These are phyloP conservation scores for Yamadazyma taylorii DNA, from an alignment of 1,139 yeast genomes.

Conservation along the genomic window DNA sequence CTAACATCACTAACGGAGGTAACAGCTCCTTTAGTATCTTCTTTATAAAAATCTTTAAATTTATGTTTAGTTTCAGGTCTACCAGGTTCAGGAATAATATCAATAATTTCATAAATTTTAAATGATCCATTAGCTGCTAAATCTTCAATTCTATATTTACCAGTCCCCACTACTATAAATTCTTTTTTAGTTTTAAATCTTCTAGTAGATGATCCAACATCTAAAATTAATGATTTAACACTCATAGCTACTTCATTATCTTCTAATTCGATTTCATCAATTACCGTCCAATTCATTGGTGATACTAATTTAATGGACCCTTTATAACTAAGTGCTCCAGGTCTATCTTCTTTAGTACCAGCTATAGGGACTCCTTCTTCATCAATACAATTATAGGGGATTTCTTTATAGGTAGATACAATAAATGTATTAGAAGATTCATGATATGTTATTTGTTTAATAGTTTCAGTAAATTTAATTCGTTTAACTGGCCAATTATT, in stretches of 20 bases:
- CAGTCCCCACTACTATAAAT: conserved; percentile 76
- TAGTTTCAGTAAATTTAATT: conserved; percentile 58
- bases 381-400: conserved; percentile 67
- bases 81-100: conserved; percentile 88
- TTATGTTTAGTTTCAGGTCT: conserved; percentile 81
- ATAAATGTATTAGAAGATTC: conserved; percentile 65
- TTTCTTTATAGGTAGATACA: conserved; percentile 60
- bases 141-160: conserved; percentile 79
- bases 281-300: conserved; percentile 73
- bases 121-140: conserved; percentile 79
- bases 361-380: conserved; percentile 71
- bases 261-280: conserved; percentile 66
- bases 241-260: conserved; percentile 67
- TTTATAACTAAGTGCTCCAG: conserved; percentile 52
- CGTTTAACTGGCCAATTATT: conserved; percentile 62
- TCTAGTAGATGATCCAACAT: conserved; percentile 47
- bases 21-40: conserved; percentile 83
- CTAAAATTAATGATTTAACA: conserved; percentile 59
- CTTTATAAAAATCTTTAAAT: conserved; percentile 73
- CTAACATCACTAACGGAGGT: conserved; percentile 76
- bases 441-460: conserved; percentile 72
- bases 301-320: conserved; percentile 68
- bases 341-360: conserved; percentile 53
- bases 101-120: conserved; percentile 72
- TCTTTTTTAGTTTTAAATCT: conserved; percentile 63